phyloP scores from a whole-genome alignment of 108 stramenopile species.

The Fragilaria crotonensis region DNA sequence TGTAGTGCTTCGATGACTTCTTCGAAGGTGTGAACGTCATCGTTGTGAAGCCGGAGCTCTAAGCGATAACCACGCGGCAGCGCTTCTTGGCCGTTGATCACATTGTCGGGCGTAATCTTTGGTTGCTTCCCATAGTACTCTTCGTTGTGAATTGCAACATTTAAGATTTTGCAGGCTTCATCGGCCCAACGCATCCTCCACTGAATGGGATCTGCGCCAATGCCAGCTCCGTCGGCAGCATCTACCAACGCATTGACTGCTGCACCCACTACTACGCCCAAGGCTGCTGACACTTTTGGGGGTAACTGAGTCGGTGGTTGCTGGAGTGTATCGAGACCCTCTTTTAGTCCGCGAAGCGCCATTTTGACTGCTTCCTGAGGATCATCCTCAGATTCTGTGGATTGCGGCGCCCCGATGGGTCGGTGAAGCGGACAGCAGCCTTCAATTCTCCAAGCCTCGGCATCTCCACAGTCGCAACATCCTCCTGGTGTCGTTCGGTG shows the following conservation, averaged over 20 bases:
- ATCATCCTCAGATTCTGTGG: constrained; percentile 17
- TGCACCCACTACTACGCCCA: constrained; percentile 71
- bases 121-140: constrained; percentile 39
- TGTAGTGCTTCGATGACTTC: constrained; percentile 85
- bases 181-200: constrained; percentile 73
- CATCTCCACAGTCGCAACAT: constrained; percentile 99
- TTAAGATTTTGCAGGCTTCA: constrained; percentile 59
- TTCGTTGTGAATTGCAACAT: constrained; percentile 46
- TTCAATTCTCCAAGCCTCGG: constrained; percentile 88
- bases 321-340: constrained; percentile 57
- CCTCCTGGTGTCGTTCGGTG: constrained; percentile 95
- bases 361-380: constrained; percentile 38
- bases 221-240: constrained; percentile 63
- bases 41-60: constrained; percentile 86
- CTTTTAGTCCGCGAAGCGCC: constrained; percentile 23
- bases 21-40: constrained; percentile 95
- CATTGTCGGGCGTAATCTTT: neutral
- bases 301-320: constrained; percentile 47
- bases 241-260: constrained; percentile 56
- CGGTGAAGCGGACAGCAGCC: constrained; percentile 88
- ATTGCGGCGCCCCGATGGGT: constrained; percentile 14
- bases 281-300: constrained; percentile 60
- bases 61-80: constrained; percentile 45
- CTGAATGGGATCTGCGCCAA: constrained; percentile 72
- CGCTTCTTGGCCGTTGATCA: constrained; percentile 1